Base-by-base conservation (phyloP, 83 land plant genomes). In the Picea mariana region DNA sequence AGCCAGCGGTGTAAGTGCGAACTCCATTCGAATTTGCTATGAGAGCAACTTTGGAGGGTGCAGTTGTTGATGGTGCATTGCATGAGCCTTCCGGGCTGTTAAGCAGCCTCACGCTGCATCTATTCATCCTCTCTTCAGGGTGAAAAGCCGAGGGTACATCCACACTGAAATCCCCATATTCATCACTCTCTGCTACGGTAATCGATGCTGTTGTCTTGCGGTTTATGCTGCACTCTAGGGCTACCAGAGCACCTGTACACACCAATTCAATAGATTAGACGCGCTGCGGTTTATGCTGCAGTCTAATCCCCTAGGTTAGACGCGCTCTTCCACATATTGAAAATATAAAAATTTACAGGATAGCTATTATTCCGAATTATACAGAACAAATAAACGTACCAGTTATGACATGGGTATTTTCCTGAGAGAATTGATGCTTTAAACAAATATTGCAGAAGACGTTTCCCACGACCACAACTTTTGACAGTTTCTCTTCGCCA, bases 381-480 rank as follows among this genome's bases (percentile, higher is more conserved):
- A 49, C 17, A 67, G 27, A 67, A 17, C 13, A n/a, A n/a, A n/a
- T n/a, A 26, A 24, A 67, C 6, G 17, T 67, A 67, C 75, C 52
- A 2, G 52, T 3, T 40, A 71, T 40, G 42, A 18, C 17, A 40
- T 38, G 42, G 11, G 11, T 26, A 38, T 42, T 42, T 5, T 9
- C 20, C 20, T 9, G 23, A 3, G 52, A 71, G 58, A 52, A 52
- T 52, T 52, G 58, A 52, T 52, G 13, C 58, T 52, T 52, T 11
- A 52, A 9, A 71, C 75, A 71, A 71, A 52, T 17, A 16, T 71
- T 23, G 21, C 52, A 71, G 3, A 71, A 13, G 38, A 71, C 4
- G 21, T 42, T 71, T 20, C 75, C 75, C 17, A 71, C 13, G 9
- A 71, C 75, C 12, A 71, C 75, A 40, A 71, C 75, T 17, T 71